These are phyloP conservation scores for Sporothrix euskadiensis DNA, from an alignment of 2,329 filamentous ascomycete genomes.

Conservation along the genomic window DNA sequence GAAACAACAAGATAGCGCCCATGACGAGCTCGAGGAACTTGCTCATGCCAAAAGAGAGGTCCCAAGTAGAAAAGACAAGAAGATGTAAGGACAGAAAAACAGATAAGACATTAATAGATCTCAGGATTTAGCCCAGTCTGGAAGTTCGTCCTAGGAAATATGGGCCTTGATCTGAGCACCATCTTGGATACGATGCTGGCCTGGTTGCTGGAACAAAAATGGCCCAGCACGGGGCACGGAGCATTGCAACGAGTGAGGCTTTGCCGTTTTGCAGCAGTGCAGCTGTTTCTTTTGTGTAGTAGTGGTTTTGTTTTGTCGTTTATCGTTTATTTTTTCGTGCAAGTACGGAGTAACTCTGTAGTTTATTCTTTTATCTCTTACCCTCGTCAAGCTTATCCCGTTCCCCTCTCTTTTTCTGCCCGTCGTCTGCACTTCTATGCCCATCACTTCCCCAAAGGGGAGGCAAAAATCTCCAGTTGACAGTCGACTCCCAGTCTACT, in stretches of 20 bases:
- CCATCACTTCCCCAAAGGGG: background rate
- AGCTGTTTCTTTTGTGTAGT: background rate
- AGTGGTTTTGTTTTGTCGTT: background rate
- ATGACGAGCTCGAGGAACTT: background rate
- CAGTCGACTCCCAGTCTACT: background rate
- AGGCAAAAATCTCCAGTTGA: conserved; percentile 4
- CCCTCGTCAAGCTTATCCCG: background rate
- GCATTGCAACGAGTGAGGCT: conserved; percentile 23
- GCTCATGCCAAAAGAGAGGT: background rate
- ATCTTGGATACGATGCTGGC: conserved; percentile 17
- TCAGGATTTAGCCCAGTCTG: background rate
- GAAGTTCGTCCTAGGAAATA: background rate
- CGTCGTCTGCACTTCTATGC: background rate
- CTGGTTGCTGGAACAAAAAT: background rate
- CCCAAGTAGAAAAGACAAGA: background rate
- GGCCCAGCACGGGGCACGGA: conserved; percentile 9
- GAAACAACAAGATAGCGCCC: background rate
- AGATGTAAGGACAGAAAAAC: background rate
- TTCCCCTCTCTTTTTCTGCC: background rate
- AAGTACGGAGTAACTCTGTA: too few species aligned
- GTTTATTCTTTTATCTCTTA: conserved; percentile 8
- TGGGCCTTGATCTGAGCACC: conserved; percentile 6
- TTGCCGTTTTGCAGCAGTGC: background rate
- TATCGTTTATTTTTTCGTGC: background rate
- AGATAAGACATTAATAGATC: too few species aligned